phyloP scores from a whole-genome alignment of 768 basidiomycete species.

The Hypsizygus marmoreus region DNA sequence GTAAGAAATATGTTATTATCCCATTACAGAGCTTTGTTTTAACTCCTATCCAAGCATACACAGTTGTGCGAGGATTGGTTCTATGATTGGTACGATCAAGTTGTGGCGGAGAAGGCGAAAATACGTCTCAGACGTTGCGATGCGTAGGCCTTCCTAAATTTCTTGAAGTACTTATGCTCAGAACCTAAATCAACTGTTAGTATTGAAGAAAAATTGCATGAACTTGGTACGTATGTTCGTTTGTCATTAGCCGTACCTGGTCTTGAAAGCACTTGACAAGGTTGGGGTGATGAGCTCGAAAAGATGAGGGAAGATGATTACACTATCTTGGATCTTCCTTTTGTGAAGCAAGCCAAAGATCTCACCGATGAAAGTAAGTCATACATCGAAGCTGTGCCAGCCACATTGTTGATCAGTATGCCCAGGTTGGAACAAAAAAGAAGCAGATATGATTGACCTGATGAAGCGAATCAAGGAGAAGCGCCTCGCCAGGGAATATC shows the following conservation, averaged over 20 bases:
- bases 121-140: neutral
- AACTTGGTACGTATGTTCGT: neutral
- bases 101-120: too few relatives aligned
- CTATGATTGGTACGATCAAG: too few relatives aligned
- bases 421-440: conserved; percentile 7
- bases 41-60: too few relatives aligned
- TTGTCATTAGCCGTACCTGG: neutral
- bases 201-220: neutral
- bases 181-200: neutral
- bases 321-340: neutral
- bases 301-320: too few relatives aligned
- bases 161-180: neutral
- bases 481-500: neutral
- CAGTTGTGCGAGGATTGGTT: too few relatives aligned
- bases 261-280: neutral
- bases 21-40: too few relatives aligned
- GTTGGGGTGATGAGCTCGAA: too few relatives aligned
- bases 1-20: too few relatives aligned
- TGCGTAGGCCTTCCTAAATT: neutral
- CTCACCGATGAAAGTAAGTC: neutral
- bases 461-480: neutral
- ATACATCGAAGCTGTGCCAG: too few relatives aligned
- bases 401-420: neutral
- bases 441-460: neutral
- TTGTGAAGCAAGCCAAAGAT: neutral